Base-by-base conservation (phyloP, 441 rosid genomes). In the Populus hybrid region DNA sequence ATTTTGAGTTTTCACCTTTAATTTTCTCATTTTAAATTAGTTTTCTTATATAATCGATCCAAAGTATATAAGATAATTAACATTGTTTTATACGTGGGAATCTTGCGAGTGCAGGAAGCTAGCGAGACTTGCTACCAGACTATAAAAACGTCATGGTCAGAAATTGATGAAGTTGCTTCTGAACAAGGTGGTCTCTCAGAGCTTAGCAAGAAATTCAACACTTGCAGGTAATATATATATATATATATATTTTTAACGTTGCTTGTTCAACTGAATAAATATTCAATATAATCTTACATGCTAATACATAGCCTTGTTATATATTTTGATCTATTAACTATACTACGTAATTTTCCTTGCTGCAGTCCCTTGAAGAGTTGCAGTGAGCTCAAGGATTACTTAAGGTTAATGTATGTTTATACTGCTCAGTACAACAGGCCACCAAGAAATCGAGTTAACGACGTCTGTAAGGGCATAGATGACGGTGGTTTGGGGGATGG, bases 391-490 rank as follows among this genome's bases (percentile, higher is more conserved):
- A 91, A 89, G 84, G 68, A 82, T 63, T 82, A 76, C 61, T 71
- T 91, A 24, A 76, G 72, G 35, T 5, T 28, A 0, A 14, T 85
- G 18, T 91, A 87, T 40, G 71, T 81, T 1, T 69, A 9, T 2
- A 86, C 88, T 3, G 98, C 91, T 69, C 98, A 91, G 69, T 94
- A 89, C 75, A 89, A 94, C 67, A 50, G 57, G 0, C 92, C 91
- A 30, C 85, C 91, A 0, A 42, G 1, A 6, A 78, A 86, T 61
- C 81, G 78, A 8, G 89, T 94, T 36, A 79, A 63, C 35, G 46
- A 32, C 10, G 59, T 93, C 5, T 95, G 98, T 73, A 67, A 30
- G 32, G 32, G 32, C 32, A 30, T 30, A 0, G 32, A 30, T 30
- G 32, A 5, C 32, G 32, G 32, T 19, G 73, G 84, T 11, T 42